Evolutionary conservation across 2,329 filamentous ascomycete species (phyloP).

Genomic region (Diaporthe citriasiana): DNA sequence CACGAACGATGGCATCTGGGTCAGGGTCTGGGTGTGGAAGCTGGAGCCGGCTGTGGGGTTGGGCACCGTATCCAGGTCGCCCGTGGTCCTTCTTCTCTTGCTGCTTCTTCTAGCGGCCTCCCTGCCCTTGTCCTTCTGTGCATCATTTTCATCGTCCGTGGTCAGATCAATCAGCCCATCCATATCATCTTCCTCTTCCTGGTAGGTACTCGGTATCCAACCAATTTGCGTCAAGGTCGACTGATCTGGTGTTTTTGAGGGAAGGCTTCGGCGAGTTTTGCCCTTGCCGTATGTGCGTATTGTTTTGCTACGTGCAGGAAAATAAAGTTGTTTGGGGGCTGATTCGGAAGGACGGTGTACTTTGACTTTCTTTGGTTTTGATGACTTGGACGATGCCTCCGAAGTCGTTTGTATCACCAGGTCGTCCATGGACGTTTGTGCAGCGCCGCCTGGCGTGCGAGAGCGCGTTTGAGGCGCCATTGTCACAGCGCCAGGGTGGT

Average conservation of each 20-base stretch:
- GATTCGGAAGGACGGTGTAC: conserved; percentile 47
- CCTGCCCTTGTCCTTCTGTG: conserved; percentile 4
- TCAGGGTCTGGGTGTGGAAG: conserved; percentile 53
- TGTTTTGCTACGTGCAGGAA: conserved; percentile 47
- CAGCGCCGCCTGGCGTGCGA: conserved; percentile 24
- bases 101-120: conserved; percentile 30
- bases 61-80: conserved; percentile 42
- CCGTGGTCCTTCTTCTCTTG: conserved; percentile 48
- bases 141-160: conserved; percentile 13
- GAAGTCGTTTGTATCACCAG: conserved; percentile 8
- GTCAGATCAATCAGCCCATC: conserved; percentile 29
- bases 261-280: conserved; percentile 30
- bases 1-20: conserved; percentile 49
- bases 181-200: conserved; percentile 41
- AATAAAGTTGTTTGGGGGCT: conserved; percentile 48
- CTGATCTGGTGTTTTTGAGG: conserved; percentile 46
- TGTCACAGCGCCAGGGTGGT: background rate
- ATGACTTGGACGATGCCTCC: conserved; percentile 6
- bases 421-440: conserved; percentile 12
- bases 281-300: conserved; percentile 35
- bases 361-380: conserved; percentile 34
- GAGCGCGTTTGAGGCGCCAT: conserved; percentile 43
- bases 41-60: conserved; percentile 46
- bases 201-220: conserved; percentile 41
- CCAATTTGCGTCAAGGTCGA: conserved; percentile 54